Evolutionary conservation across 345 rosid species (phyloP).

Genomic region (Schrenkiella parvula): DNA sequence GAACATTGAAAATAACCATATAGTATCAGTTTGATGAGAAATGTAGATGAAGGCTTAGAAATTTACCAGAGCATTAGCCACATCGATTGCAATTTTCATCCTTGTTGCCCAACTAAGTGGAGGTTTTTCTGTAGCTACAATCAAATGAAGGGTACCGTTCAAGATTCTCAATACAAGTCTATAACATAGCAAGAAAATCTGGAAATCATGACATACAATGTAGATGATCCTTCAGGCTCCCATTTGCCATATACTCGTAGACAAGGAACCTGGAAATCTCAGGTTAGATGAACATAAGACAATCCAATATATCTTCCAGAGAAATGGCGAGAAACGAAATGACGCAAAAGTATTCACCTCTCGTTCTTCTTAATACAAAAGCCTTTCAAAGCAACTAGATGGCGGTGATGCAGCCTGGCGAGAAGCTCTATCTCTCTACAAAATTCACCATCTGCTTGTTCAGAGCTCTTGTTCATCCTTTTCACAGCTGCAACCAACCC

Average conservation of each 20-base stretch:
- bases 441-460: slow-evolving; percentile 81
- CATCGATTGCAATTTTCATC: slow-evolving; percentile 83
- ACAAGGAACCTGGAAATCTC: slow-evolving; percentile 66
- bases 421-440: slow-evolving; percentile 95
- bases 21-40: not conserved
- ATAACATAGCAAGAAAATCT: not conserved
- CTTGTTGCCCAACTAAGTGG: slow-evolving; percentile 85
- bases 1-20: slow-evolving; percentile 8
- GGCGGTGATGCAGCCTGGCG: slow-evolving; percentile 92
- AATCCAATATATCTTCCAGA: not conserved
- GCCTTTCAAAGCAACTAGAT: slow-evolving; percentile 88
- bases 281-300: slow-evolving; percentile 11
- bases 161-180: not conserved
- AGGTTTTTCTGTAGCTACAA: slow-evolving; percentile 51
- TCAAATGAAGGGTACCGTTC: slow-evolving; percentile 7
- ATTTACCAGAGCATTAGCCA: slow-evolving; percentile 94
- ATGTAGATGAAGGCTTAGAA: slow-evolving; percentile 1
- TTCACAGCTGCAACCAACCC: slow-evolving; percentile 75
- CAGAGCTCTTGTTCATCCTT: slow-evolving; percentile 68
- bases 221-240: slow-evolving; percentile 86
- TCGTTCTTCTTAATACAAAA: slow-evolving; percentile 67
- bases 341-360: slow-evolving; percentile 45
- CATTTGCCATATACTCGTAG: slow-evolving; percentile 89
- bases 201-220: slow-evolving; percentile 51
- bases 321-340: not conserved